Evolutionary conservation across 2,329 filamentous ascomycete species (phyloP).

Genomic region (Thielaviopsis euricoi): DNA sequence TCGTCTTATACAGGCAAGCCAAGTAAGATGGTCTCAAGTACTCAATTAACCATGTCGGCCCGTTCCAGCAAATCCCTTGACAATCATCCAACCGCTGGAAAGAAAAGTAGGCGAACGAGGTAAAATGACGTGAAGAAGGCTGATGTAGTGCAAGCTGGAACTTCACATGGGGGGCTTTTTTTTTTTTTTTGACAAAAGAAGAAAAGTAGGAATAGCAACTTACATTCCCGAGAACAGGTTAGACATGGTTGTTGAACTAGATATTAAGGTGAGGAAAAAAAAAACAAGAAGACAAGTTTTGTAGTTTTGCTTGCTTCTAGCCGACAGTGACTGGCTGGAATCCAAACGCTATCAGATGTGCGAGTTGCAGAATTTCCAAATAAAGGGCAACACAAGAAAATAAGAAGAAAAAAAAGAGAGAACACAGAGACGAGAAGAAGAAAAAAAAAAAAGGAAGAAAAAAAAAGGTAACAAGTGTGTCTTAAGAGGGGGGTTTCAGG

Average conservation of each 20-base stretch:
- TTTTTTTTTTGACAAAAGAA: not conserved
- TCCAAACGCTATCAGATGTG: not conserved
- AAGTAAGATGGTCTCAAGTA: not conserved
- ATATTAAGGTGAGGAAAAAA: conserved; percentile 12
- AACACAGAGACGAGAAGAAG: not conserved
- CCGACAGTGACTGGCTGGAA: not conserved
- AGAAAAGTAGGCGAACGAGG: not conserved
- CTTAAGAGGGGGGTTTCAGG: conserved; percentile 6
- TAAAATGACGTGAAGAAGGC: not conserved
- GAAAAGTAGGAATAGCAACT: conserved; percentile 21
- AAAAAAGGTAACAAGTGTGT: not conserved
- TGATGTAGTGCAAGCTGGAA: not conserved
- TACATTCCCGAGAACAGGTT: conserved; percentile 47
- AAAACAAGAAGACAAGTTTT: not conserved
- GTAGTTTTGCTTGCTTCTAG: not conserved
- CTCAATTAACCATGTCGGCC: not conserved
- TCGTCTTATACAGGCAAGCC: not conserved
- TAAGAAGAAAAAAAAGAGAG: not conserved
- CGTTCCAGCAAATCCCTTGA: not conserved
- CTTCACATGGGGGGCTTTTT: not conserved
- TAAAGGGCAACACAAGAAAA: not conserved
- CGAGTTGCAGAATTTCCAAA: not conserved
- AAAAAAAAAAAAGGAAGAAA: not conserved
- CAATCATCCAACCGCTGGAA: not conserved
- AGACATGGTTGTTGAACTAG: conserved; percentile 29